phyloP scores from a whole-genome alignment of 2,329 filamentous ascomycete species.

The Annulohypoxylon truncatum region DNA sequence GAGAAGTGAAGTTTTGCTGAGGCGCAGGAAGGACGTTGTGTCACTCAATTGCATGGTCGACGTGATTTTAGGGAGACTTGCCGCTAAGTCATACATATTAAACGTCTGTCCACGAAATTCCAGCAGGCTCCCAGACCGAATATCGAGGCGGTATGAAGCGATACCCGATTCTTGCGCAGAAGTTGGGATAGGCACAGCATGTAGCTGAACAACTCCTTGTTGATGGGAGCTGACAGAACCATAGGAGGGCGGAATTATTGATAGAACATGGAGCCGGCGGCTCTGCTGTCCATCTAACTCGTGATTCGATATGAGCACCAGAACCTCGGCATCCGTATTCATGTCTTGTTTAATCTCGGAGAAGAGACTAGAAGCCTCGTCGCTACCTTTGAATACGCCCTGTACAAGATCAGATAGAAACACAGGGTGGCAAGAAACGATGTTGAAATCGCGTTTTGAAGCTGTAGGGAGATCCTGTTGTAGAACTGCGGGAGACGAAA shows the following conservation, averaged over 20 bases:
- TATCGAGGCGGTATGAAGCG: slow-evolving; percentile 66
- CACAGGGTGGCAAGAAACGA: slow-evolving; percentile 63
- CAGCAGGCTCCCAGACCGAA: slow-evolving; percentile 72
- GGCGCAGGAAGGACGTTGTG: slow-evolving; percentile 71
- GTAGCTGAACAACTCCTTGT: slow-evolving; percentile 46
- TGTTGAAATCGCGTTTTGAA: slow-evolving; percentile 53
- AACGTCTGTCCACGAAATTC: slow-evolving; percentile 67
- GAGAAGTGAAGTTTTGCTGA: slow-evolving; percentile 75
- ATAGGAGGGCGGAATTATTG: slow-evolving; percentile 39
- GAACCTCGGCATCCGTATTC: slow-evolving; percentile 62
- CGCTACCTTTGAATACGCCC: slow-evolving; percentile 66
- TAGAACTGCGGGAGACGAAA: slow-evolving; percentile 56
- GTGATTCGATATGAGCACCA: slow-evolving; percentile 62
- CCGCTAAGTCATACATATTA: slow-evolving; percentile 72
- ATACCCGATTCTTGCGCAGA: slow-evolving; percentile 7
- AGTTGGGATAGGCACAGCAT: slow-evolving; percentile 43
- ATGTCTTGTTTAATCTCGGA: slow-evolving; percentile 59
- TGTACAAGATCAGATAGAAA: slow-evolving; percentile 62
- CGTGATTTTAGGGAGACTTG: slow-evolving; percentile 69
- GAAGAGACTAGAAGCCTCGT: slow-evolving; percentile 64
- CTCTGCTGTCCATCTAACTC: slow-evolving; percentile 44
- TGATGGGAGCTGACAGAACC: slow-evolving; percentile 23
- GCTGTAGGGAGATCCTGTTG: slow-evolving; percentile 55
- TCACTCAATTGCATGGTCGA: slow-evolving; percentile 64
- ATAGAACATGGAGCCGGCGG: slow-evolving; percentile 48